Evolutionary conservation across 2,329 filamentous ascomycete species (phyloP), one percentile per base, ranked within the genome.

Genomic region (Cladophialophora exuberans): DNA sequence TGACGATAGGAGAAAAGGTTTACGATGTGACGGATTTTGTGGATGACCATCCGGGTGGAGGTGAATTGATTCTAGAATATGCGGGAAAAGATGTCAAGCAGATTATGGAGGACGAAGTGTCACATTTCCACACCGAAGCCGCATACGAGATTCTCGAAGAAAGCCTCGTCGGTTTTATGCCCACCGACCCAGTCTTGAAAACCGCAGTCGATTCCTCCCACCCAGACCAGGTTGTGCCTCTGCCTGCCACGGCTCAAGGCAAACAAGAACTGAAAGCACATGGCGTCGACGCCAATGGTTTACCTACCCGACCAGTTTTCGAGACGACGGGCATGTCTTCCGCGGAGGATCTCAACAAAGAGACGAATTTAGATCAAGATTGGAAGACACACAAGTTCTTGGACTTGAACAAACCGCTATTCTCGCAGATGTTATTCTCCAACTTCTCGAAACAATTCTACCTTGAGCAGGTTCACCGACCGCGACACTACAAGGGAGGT

Each of bases 141-240:
- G 94, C 94, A n/a, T 99, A 97, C 73, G 93, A 97, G 66, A 88
- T 97, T 11, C 80, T 99, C 22, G 89, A 96, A 41, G 94, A 97
- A 35, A 87, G 84, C 41, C 80, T 93, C 13, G 80, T 97, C 57
- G 94, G 90, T 13, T 96, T 95, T 67, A 76, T 97, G 28, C 79
- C 81, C 4, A 81, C 81, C 1, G 79, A 85, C 31, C 80, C 83
- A 59, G 70, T 81, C 4, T 71, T 80, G 47, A 76, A 83, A 45
- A 71, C 73, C 22, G 78, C 75, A 7, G 73, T 73, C 41, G 72
- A 80, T 57, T 78, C 76, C 65, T 62, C 70, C 20, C 72, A 74
- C 50, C 77, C 77, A 1, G 75, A 72, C 56, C 72, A 77, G 36
- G 79, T 83, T 23, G 65, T 83, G 6, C 80, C 81, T 22, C 71